These are phyloP conservation scores for Rhodotorula glutinis DNA, from an alignment of 1,284 basidiomycete genomes.

Conservation along the genomic window DNA sequence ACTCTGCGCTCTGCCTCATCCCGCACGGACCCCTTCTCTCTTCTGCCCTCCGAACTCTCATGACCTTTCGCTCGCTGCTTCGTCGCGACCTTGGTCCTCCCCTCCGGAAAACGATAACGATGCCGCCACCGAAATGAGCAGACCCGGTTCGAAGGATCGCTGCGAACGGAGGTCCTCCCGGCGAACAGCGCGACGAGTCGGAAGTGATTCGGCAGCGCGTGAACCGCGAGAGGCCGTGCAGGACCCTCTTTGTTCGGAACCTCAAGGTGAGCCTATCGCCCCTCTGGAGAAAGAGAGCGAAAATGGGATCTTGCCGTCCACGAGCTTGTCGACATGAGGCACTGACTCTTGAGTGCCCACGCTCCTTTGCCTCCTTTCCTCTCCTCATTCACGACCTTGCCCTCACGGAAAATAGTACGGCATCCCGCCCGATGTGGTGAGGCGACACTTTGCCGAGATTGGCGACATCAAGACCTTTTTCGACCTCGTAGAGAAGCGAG, in stretches of 20 bases:
- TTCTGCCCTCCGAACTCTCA: too few species aligned
- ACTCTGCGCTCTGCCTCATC: too few species aligned
- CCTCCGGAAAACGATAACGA: too few species aligned
- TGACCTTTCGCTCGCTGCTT: too few species aligned
- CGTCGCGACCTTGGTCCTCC: neutral
- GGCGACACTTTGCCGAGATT: conserved; percentile 78
- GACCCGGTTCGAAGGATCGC: conserved; percentile 7
- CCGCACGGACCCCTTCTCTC: too few species aligned
- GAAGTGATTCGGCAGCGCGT: conserved; percentile 85
- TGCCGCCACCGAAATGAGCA: neutral
- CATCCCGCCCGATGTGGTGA: conserved; percentile 77
- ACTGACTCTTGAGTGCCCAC: too few species aligned
- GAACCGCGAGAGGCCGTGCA: conserved; percentile 84
- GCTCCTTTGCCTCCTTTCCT: too few species aligned
- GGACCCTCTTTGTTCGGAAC: conserved; percentile 94
- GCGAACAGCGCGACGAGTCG: conserved; percentile 58
- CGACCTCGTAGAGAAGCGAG: conserved; percentile 85
- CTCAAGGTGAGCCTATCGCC: conserved; percentile 66
- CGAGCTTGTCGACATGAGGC: too few species aligned
- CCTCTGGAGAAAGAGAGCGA: too few species aligned
- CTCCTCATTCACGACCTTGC: neutral
- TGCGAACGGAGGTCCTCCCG: neutral
- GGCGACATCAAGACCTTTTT: conserved; percentile 97
- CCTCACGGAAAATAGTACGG: conserved; percentile 65
- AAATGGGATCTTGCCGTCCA: too few species aligned